Conservation (phyloP, 78 protist genomes). For the Pigoraptor vietnamica region DNA sequence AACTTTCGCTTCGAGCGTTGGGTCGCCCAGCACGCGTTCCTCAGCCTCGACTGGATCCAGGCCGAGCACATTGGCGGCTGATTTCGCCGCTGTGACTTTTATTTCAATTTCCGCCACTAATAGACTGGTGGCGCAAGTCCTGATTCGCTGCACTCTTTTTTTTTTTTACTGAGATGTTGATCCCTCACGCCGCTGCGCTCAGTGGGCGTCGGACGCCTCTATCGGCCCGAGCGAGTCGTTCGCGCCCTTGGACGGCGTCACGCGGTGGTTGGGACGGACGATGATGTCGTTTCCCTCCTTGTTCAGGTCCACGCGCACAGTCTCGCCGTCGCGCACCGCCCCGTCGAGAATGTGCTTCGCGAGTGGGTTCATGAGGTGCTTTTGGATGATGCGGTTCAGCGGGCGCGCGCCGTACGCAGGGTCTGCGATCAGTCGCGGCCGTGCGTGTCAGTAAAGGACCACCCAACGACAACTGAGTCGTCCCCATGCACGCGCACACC, state of each 20-base stretch:
- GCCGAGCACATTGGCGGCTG: too few relatives aligned
- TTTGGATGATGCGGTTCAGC: conserved; percentile 80
- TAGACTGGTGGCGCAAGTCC: too few relatives aligned
- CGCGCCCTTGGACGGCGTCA: background rate
- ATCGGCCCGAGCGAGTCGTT: background rate
- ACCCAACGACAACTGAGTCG: too few relatives aligned
- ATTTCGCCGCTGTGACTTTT: too few relatives aligned
- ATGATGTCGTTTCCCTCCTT: background rate
- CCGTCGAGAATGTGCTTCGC: conserved; percentile 24
- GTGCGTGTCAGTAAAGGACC: background rate
- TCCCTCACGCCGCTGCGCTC: background rate
- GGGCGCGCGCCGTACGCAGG: conserved; percentile 96
- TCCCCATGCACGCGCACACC: too few relatives aligned
- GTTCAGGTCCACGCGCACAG: background rate
- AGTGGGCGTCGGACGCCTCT: background rate
- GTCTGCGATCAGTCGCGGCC: background rate
- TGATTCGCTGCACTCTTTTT: too few relatives aligned
- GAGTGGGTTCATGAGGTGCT: conserved; percentile 75
- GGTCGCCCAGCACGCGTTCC: too few relatives aligned
- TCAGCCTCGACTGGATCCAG: too few relatives aligned
- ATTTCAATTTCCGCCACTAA: too few relatives aligned
- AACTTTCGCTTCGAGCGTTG: too few relatives aligned
- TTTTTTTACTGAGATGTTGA: too few relatives aligned
- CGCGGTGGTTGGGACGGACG: background rate
- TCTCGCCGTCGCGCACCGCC: background rate